A percentile compares a stretch with the other conserved stretches of the same genome.
Evolutionary conservation across 345 rosid species (phyloP).

Genomic region (Zanthoxylum bungeanum): DNA sequence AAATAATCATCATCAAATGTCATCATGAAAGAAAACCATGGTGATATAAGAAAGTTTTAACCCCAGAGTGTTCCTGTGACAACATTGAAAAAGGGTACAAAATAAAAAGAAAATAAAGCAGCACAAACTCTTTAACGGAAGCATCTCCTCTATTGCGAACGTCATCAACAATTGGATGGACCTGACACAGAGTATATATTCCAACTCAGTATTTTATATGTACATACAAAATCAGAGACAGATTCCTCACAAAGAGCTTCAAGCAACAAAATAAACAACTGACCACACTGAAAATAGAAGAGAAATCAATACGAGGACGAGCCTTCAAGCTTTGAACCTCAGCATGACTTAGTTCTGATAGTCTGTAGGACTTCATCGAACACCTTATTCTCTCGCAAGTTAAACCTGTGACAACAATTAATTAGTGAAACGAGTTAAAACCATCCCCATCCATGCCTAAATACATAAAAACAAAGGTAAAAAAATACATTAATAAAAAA

Average conservation of each 20-base stretch:
- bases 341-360: slow-evolving; percentile 52
- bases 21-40: background rate
- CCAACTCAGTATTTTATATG: background rate
- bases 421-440: background rate
- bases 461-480: too few relatives aligned
- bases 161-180: slow-evolving; percentile 78
- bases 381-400: slow-evolving; percentile 23
- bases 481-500: too few relatives aligned
- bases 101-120: slow-evolving; percentile 8
- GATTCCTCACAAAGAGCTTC: background rate
- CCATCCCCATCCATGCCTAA: background rate
- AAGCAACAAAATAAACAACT: slow-evolving; percentile 11
- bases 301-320: slow-evolving; percentile 75
- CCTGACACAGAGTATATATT: slow-evolving; percentile 26
- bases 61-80: background rate
- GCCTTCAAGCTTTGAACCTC: slow-evolving; percentile 62
- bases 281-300: slow-evolving; percentile 63
- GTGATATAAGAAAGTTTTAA: background rate
- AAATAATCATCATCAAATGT: slow-evolving; percentile 1
- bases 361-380: slow-evolving; percentile 73
- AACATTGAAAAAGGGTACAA: background rate
- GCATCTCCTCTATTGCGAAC: slow-evolving; percentile 74
- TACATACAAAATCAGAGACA: background rate
- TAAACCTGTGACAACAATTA: slow-evolving; percentile 25
- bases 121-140: slow-evolving; percentile 73